phyloP scores from a whole-genome alignment of 1,284 basidiomycete genomes.

The Trichosporon inkin region DNA sequence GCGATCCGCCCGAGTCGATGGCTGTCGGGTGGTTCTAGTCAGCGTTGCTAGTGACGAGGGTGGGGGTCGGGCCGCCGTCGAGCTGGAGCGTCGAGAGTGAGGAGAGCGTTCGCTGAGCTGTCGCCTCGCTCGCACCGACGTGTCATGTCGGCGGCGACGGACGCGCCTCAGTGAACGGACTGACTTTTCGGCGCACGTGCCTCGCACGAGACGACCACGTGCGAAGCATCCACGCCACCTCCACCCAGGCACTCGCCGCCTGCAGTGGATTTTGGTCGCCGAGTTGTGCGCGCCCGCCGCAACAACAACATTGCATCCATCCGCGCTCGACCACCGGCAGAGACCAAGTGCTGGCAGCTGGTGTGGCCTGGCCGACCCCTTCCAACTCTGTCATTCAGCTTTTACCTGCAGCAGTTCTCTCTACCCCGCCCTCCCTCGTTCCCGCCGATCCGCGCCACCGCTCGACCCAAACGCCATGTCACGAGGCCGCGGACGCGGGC shows the following conservation, averaged over 20 bases:
- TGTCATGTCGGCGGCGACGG: constrained; percentile 1
- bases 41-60: no score
- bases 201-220: neutral
- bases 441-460: neutral
- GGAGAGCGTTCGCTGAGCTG: neutral
- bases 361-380: neutral
- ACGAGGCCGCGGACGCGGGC: constrained; percentile 22
- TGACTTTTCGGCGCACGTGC: constrained; percentile 4
- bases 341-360: constrained; percentile 7
- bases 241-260: neutral
- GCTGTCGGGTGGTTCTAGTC: no score
- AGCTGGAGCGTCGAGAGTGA: neutral
- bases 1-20: no score
- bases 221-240: neutral
- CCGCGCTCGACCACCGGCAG: neutral
- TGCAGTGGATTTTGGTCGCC: constrained; percentile 3
- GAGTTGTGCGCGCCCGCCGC: no score
- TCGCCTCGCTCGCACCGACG: neutral
- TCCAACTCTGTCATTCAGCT: no score
- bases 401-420: no score
- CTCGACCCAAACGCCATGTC: constrained; percentile 1
- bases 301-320: neutral
- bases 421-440: neutral
- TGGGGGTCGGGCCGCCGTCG: no score
- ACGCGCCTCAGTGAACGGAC: no score